Evolutionary conservation across 2,329 filamentous ascomycete genomes (phyloP).

Genomic region (Cladorrhinum sp.): DNA sequence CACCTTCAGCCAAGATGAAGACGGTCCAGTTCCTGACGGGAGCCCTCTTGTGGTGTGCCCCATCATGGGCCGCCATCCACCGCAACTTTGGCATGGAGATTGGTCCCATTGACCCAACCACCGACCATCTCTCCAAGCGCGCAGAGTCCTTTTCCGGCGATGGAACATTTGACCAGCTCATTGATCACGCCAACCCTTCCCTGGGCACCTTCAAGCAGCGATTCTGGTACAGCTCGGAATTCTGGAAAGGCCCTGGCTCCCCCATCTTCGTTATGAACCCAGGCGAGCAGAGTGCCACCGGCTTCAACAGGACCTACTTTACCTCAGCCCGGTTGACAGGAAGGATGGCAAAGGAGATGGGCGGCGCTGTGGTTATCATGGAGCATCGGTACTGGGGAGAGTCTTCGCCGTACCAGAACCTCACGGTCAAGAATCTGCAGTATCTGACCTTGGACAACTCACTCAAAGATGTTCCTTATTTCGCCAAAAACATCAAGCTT

Average conservation of each 20-base stretch:
- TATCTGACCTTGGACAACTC: conserved; percentile 42
- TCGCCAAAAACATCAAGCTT: conserved; percentile 43
- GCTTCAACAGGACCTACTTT: conserved; percentile 39
- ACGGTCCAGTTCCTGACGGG: not conserved
- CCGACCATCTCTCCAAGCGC: conserved; percentile 14
- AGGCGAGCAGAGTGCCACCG: conserved; percentile 36
- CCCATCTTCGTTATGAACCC: conserved; percentile 42
- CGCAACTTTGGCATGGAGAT: conserved; percentile 23
- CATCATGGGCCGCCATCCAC: conserved; percentile 8
- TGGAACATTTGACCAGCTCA: conserved; percentile 38
- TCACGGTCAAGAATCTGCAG: conserved; percentile 38
- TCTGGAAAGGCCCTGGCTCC: conserved; percentile 40
- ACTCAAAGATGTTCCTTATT: conserved; percentile 40
- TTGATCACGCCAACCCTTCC: conserved; percentile 40
- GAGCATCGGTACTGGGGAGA: conserved; percentile 45
- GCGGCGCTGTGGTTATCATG: conserved; percentile 39
- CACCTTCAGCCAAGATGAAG: not conserved
- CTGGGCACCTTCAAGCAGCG: conserved; percentile 42
- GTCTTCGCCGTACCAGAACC: conserved; percentile 36
- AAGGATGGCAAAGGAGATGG: conserved; percentile 38
- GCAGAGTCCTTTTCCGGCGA: conserved; percentile 21
- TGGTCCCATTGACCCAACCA: conserved; percentile 22
- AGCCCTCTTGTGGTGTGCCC: not conserved
- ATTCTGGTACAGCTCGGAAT: conserved; percentile 41
- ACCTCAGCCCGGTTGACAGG: conserved; percentile 41